Evolutionary conservation across 192 early-diverging fungal species (phyloP), one percentile per base, ranked within the genome.

Genomic region (Dissophora globulifera): DNA sequence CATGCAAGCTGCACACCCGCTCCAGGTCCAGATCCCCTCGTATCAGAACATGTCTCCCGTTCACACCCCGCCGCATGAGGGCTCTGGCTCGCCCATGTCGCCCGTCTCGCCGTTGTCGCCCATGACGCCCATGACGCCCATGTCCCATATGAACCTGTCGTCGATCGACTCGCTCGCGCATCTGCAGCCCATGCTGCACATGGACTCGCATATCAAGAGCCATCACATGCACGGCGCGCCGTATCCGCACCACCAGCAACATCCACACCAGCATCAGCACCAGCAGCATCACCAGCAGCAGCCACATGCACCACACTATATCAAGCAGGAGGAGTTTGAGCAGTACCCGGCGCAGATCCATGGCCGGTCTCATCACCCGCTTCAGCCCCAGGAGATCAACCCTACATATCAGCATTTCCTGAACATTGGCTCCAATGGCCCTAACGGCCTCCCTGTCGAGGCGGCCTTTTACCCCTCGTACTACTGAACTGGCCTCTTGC

Each of bases 1-100:
- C 6, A 38, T 38, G 33, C 29, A 58, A 50, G n/a, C n/a, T n/a
- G 48, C 41, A 35, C 54, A 58, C 29, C 55, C 67, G 3, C 53
- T 71, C 12, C 72, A 76, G 0, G 63, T 76, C 50, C 63, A 66
- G 51, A 64, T 76, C 51, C 72, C 72, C 11, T 57, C 45, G 19
- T 76, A 66, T 22, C 62, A 65, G 38, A 38, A 29, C 23, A 55
- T 63, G 51, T 67, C 72, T 2, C 72, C 72, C 1, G 57, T 76
- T 19, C 72, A 76, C 43, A 76, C 72, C 1, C 72, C 72, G 15
- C 56, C 63, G 13, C 63, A 76, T 17, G 63, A 67, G 43, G 23
- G 55, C 45, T 38, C 35, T 6, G 35, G 35, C 35, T 71, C 69
- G 38, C 69, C 69, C 26, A 57, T 71, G 51, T 71, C 69, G 17